A percentile compares a stretch with the other conserved stretches of the same genome.
These are phyloP conservation scores for Aspergillus hancockii DNA, from an alignment of 495 filamentous ascomycete species.

Conservation along the genomic window DNA sequence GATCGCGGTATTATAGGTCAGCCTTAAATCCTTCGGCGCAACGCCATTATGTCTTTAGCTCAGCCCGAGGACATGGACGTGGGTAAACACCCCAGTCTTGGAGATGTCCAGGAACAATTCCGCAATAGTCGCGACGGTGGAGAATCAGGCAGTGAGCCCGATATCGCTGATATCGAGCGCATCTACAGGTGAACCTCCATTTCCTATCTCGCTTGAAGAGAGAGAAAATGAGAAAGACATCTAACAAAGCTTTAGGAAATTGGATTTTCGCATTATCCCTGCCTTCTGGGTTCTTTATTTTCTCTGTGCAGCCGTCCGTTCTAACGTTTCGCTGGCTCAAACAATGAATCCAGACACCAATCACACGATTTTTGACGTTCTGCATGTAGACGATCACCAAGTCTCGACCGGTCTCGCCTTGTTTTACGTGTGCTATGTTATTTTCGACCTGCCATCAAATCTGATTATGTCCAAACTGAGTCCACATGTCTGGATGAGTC, in stretches of 20 bases:
- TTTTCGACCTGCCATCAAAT: constrained; percentile 89
- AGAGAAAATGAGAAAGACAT: constrained; percentile 3
- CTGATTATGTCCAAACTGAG: constrained; percentile 83
- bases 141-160: constrained; percentile 30
- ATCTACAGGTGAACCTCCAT: constrained; percentile 37
- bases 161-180: constrained; percentile 40
- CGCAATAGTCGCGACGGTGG: constrained; percentile 25
- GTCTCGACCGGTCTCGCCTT: constrained; percentile 80
- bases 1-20: background rate
- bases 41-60: constrained; percentile 15
- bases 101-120: constrained; percentile 31
- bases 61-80: constrained; percentile 14
- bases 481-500: constrained; percentile 89
- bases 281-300: constrained; percentile 96
- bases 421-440: constrained; percentile 88
- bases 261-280: constrained; percentile 83
- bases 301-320: constrained; percentile 85
- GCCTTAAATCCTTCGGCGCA: constrained; percentile 24
- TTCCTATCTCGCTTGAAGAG: background rate
- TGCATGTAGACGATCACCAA: constrained; percentile 69
- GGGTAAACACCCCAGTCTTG: constrained; percentile 22
- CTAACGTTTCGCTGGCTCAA: constrained; percentile 86
- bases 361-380: constrained; percentile 68
- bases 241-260: constrained; percentile 49
- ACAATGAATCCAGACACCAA: constrained; percentile 75